phyloP scores from a whole-genome alignment of 176 grass and related monocot genomes.

The Triticum monococcum region DNA sequence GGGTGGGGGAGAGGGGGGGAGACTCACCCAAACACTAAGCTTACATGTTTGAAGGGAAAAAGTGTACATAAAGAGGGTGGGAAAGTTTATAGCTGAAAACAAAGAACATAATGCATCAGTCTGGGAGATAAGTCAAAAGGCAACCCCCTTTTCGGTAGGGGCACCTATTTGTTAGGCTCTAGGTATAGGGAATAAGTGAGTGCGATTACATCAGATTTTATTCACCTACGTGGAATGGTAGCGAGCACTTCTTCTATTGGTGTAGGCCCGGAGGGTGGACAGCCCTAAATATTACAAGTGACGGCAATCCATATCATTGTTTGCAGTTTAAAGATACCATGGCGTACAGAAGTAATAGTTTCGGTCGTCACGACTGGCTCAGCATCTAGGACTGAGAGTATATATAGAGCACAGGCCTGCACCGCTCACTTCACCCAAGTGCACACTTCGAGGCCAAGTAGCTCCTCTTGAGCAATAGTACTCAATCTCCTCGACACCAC shows the following conservation, averaged over 20 bases:
- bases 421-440: conserved; percentile 47
- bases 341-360: conserved; percentile 30
- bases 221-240: conserved; percentile 63
- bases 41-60: conserved; percentile 16
- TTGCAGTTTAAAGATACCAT: conserved; percentile 55
- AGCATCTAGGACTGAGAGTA: conserved; percentile 49
- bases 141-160: conserved; percentile 40
- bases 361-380: conserved; percentile 27
- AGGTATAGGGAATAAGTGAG: conserved; percentile 80
- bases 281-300: conserved; percentile 56
- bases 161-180: conserved; percentile 54
- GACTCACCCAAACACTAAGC: conserved; percentile 18
- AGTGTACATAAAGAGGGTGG: conserved; percentile 5
- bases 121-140: conserved; percentile 63
- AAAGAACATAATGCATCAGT: conserved; percentile 27
- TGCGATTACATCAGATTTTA: conserved; percentile 70
- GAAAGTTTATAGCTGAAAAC: neutral
- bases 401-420: conserved; percentile 62
- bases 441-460: conserved; percentile 45
- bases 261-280: conserved; percentile 50
- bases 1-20: neutral
- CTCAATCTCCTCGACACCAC: conserved; percentile 23
- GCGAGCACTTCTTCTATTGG: conserved; percentile 45
- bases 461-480: conserved; percentile 17
- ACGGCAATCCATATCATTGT: conserved; percentile 58